Evolutionary conservation across 108 stramenopile genomes (phyloP).

Genomic region (Fragilaria crotonensis): DNA sequence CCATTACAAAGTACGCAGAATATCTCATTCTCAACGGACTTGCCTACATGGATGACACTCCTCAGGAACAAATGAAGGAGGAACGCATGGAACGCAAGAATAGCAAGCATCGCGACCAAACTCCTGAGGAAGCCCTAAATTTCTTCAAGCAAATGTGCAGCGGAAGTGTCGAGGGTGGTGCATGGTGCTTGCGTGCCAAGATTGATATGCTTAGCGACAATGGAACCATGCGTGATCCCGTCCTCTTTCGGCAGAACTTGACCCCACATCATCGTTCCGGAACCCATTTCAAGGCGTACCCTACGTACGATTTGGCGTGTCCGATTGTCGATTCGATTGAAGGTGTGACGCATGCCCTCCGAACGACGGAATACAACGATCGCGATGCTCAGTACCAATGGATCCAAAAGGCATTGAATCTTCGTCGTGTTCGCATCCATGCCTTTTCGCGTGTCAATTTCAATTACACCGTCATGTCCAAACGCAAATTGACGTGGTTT

Average conservation of each 20-base stretch:
- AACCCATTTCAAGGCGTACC: constrained; percentile 96
- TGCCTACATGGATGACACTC: constrained; percentile 99
- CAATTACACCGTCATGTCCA: constrained; percentile 92
- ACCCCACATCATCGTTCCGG: constrained; percentile 95
- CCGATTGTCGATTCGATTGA: constrained; percentile 98
- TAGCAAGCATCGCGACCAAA: constrained; percentile 76
- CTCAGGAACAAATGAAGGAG: constrained; percentile 89
- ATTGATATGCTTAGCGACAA: constrained; percentile 94
- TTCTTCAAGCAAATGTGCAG: constrained; percentile 84
- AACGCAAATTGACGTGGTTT: constrained; percentile 98
- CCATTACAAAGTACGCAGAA: constrained; percentile 79
- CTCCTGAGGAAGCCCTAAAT: constrained; percentile 65
- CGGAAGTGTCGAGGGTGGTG: constrained; percentile 66
- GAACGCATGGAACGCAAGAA: constrained; percentile 73
- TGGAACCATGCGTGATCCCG: constrained; percentile 98
- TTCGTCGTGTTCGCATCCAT: constrained; percentile 90
- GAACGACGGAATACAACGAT: constrained; percentile 99
- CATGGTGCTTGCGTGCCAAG: constrained; percentile 97
- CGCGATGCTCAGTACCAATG: constrained; percentile 94
- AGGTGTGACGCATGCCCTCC: constrained; percentile 97
- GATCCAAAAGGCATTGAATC: constrained; percentile 74
- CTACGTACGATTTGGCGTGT: constrained; percentile 99
- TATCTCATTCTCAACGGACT: constrained; percentile 85
- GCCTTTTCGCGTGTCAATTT: constrained; percentile 97
- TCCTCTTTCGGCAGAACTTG: constrained; percentile 90